Percentiles rank a stretch among this genome's conserved stretches.
phyloP scores from a whole-genome alignment of 2,329 filamentous ascomycete genomes.

The Seiridium cupressi region DNA sequence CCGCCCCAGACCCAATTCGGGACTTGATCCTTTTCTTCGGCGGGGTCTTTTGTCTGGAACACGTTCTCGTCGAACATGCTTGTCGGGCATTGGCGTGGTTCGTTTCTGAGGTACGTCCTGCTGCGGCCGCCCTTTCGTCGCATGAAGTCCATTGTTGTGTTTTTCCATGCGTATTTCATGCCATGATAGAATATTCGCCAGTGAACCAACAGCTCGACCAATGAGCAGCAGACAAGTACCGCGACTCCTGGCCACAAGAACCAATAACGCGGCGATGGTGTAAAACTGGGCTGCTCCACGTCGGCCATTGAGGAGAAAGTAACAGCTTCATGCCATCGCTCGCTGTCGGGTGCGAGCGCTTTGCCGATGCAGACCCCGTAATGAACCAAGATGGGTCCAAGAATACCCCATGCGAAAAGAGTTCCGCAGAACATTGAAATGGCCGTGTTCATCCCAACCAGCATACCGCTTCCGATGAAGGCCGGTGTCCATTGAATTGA shows the following conservation, averaged over 20 bases:
- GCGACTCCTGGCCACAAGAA: slow-evolving; percentile 41
- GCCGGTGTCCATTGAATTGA: slow-evolving; percentile 56
- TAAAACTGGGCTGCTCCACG: neutral
- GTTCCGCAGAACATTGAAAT: slow-evolving; percentile 56
- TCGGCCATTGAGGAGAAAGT: slow-evolving; percentile 25
- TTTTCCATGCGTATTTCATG: slow-evolving; percentile 44
- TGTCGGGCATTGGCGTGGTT: neutral
- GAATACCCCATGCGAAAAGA: slow-evolving; percentile 54
- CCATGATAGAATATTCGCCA: slow-evolving; percentile 33
- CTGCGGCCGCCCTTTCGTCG: slow-evolving; percentile 10
- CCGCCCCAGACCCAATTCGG: slow-evolving; percentile 51
- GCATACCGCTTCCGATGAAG: slow-evolving; percentile 57
- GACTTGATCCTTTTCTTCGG: slow-evolving; percentile 36
- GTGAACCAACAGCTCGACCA: slow-evolving; percentile 1
- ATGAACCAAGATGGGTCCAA: slow-evolving; percentile 55
- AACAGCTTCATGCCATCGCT: slow-evolving; percentile 41
- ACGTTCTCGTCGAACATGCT: slow-evolving; percentile 3
- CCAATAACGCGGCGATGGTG: slow-evolving; percentile 22
- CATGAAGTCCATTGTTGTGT: slow-evolving; percentile 6
- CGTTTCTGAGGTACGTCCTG: neutral
- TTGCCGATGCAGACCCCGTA: slow-evolving; percentile 45
- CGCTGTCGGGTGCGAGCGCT: slow-evolving; percentile 31
- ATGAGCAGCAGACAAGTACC: slow-evolving; percentile 34
- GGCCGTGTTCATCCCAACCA: slow-evolving; percentile 57
- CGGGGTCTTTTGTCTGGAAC: slow-evolving; percentile 6